A percentile compares a stretch with the other conserved stretches of the same genome.
Conservation (phyloP, 371 early-diverging fungal genomes). For the Phascolomyces articulosus region DNA sequence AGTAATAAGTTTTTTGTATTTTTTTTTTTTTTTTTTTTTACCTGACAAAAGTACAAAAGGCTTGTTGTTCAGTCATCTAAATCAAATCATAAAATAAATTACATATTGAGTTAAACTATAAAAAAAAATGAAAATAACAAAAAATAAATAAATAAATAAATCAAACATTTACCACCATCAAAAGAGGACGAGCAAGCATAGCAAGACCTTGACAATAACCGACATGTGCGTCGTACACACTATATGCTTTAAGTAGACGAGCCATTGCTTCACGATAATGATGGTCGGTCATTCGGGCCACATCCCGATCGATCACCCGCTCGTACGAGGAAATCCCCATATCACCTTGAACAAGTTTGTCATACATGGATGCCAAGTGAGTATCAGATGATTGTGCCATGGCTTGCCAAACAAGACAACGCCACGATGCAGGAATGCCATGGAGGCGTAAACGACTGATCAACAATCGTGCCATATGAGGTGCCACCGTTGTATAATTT, state of each 20-base stretch:
- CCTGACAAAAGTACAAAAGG: constrained; percentile 82
- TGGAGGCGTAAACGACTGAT: constrained; percentile 11
- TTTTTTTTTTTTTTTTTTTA: constrained; percentile 7
- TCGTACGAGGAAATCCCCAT: constrained; percentile 56
- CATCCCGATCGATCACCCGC: constrained; percentile 81
- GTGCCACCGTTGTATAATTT: constrained; percentile 3
- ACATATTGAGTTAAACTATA: not conserved
- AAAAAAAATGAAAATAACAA: not conserved
- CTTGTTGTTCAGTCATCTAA: constrained; percentile 89
- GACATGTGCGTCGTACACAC: constrained; percentile 86
- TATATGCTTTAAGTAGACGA: constrained; percentile 87
- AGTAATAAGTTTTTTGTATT: too few species aligned
- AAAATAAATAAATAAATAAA: not conserved
- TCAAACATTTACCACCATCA: constrained; percentile 67
- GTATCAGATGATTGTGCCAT: constrained; percentile 74
- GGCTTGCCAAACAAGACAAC: constrained; percentile 87
- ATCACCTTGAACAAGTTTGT: constrained; percentile 66
- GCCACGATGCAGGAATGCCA: constrained; percentile 22
- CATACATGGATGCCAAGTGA: constrained; percentile 72
- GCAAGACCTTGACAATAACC: constrained; percentile 94
- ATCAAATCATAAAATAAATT: constrained; percentile 5
- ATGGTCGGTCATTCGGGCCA: constrained; percentile 72
- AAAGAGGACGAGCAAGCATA: constrained; percentile 80
- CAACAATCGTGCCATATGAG: constrained; percentile 7
- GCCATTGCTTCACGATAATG: constrained; percentile 63